These are phyloP conservation scores for Rhodocollybia butyracea DNA, from an alignment of 768 basidiomycete genomes.

Conservation along the genomic window DNA sequence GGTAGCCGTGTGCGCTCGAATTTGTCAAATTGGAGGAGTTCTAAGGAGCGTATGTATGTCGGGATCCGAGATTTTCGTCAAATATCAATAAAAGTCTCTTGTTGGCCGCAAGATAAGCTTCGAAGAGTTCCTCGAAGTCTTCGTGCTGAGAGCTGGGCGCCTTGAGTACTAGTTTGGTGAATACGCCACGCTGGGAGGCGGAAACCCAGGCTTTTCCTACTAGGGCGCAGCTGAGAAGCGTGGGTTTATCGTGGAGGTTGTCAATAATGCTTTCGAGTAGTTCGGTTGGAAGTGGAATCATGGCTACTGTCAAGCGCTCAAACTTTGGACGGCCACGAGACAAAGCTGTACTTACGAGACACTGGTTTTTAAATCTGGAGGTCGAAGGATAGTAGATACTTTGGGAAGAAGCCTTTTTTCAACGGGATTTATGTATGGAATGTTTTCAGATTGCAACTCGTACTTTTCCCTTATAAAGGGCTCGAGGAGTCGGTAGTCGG, in stretches of 20 bases:
- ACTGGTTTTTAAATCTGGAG: too few species aligned
- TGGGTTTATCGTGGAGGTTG: slow-evolving; percentile 10
- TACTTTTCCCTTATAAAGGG: too few species aligned
- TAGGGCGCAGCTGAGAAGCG: slow-evolving; percentile 11
- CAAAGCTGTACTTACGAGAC: not conserved
- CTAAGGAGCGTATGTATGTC: not conserved
- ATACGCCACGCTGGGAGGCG: slow-evolving; percentile 13
- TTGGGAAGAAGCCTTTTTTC: too few species aligned
- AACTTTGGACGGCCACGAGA: not conserved
- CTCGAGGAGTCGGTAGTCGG: too few species aligned
- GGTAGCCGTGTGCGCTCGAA: not conserved
- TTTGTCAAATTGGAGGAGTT: not conserved
- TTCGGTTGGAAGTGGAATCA: slow-evolving; percentile 11
- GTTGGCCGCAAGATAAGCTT: not conserved
- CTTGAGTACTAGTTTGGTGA: slow-evolving; percentile 2
- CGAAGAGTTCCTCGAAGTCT: not conserved
- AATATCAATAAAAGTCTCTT: not conserved
- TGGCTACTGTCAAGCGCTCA: too few species aligned
- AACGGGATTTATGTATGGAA: too few species aligned
- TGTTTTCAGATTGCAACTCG: too few species aligned
- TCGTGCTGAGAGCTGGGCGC: not conserved
- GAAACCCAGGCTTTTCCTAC: slow-evolving; percentile 14
- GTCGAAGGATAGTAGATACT: not conserved
- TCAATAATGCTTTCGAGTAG: slow-evolving; percentile 18
- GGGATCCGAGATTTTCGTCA: not conserved